Evolutionary conservation across 176 grass and related monocot species (phyloP).

Genomic region (Dactylis glomerata): DNA sequence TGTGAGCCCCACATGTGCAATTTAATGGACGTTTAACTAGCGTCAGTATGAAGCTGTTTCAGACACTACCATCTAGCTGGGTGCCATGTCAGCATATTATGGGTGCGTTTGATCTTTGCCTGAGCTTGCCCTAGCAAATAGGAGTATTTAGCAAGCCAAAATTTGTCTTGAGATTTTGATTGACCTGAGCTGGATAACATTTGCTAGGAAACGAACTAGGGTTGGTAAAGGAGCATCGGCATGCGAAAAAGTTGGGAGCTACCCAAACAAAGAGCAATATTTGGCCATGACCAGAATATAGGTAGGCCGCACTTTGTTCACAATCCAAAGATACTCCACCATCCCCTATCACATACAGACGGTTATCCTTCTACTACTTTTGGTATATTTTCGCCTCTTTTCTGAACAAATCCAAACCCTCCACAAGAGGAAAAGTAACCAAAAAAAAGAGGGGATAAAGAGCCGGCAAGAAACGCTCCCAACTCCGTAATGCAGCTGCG

Average conservation of each 20-base stretch:
- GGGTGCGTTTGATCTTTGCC: neutral
- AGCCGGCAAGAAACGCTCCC: neutral
- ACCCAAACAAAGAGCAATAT: neutral
- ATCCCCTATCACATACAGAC: neutral
- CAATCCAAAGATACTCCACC: neutral
- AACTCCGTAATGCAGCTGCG: neutral
- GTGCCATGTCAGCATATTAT: neutral
- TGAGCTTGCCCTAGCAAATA: neutral
- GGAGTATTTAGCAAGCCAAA: neutral
- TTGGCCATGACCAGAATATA: neutral
- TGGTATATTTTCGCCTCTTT: neutral
- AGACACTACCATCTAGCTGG: neutral
- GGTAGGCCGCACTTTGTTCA: neutral
- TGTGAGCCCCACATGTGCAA: neutral
- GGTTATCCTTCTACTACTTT: neutral
- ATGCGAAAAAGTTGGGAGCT: neutral
- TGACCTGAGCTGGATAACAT: neutral
- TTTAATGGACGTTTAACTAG: neutral
- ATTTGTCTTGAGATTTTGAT: neutral
- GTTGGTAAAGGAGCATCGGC: neutral
- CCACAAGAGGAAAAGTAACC: neutral
- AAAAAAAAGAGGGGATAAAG: neutral
- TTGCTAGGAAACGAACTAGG: neutral
- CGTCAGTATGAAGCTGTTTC: neutral
- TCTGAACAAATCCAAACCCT: neutral